These are phyloP conservation scores for Cutaneotrichosporon cyanovorans DNA, from an alignment of 1,284 basidiomycete genomes.

Conservation along the genomic window DNA sequence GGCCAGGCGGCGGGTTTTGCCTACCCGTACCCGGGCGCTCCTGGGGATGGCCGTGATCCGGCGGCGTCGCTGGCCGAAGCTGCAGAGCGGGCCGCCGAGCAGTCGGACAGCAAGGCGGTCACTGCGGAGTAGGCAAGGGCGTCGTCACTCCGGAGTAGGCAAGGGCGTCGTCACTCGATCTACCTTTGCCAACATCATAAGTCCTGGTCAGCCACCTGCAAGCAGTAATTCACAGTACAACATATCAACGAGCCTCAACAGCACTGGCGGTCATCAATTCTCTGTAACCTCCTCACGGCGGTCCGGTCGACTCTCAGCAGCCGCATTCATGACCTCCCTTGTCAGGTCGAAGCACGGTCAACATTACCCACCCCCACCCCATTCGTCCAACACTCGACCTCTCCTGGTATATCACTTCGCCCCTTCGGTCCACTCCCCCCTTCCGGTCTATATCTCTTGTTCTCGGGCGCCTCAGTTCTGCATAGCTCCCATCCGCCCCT, in stretches of 20 bases:
- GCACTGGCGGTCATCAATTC: too few species aligned
- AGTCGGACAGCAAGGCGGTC: constrained; percentile 1
- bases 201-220: too few species aligned
- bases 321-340: too few species aligned
- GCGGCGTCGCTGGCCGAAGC: background rate
- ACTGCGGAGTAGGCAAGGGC: background rate
- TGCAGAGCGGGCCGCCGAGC: background rate
- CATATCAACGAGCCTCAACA: too few species aligned
- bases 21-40: constrained; percentile 3
- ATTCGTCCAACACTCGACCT: background rate
- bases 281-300: too few species aligned
- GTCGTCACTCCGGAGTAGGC: background rate
- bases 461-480: background rate
- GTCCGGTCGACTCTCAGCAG: too few species aligned
- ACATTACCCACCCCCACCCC: background rate
- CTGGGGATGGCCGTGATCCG: background rate
- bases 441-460: background rate
- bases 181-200: too few species aligned
- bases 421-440: too few species aligned
- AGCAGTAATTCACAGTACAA: too few species aligned
- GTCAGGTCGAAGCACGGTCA: too few species aligned
- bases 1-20: background rate
- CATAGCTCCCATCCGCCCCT: background rate
- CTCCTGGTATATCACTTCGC: too few species aligned
- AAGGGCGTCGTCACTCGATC: background rate